These are phyloP conservation scores for Candida tibetensis DNA, from an alignment of 805 yeast genomes.

Conservation along the genomic window DNA sequence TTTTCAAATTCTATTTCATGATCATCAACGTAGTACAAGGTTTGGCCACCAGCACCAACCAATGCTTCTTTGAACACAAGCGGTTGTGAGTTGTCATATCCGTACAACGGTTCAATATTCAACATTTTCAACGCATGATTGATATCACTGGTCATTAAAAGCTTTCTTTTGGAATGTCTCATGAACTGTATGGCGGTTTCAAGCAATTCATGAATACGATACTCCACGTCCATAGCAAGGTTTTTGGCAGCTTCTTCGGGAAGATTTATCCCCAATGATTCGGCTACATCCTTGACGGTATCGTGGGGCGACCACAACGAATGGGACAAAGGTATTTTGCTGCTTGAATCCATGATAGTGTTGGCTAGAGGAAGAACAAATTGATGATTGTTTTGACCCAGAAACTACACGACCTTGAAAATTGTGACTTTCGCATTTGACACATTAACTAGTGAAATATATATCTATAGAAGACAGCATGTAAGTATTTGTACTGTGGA, in stretches of 20 bases:
- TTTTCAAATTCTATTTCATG: constrained; percentile 92
- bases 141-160: constrained; percentile 77
- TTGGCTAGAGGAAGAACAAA: background rate
- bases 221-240: constrained; percentile 98
- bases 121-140: constrained; percentile 77
- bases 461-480: too few species aligned
- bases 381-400: background rate
- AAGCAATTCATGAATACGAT: constrained; percentile 88
- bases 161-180: constrained; percentile 87
- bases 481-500: too few species aligned
- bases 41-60: constrained; percentile 84
- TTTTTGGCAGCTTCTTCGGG: constrained; percentile 93
- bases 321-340: constrained; percentile 67
- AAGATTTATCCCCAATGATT: constrained; percentile 76
- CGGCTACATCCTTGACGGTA: constrained; percentile 95
- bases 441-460: too few species aligned
- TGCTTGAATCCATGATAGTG: constrained; percentile 28
- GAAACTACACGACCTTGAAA: background rate
- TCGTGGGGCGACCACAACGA: constrained; percentile 97
- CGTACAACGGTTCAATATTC: constrained; percentile 92
- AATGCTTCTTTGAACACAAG: constrained; percentile 81
- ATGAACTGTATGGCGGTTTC: constrained; percentile 96
- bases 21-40: constrained; percentile 88
- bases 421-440: too few species aligned
- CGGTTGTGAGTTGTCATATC: constrained; percentile 72